Evolutionary conservation across 208 protist species (phyloP).

Genomic region (Crithidia acanthocephali): DNA sequence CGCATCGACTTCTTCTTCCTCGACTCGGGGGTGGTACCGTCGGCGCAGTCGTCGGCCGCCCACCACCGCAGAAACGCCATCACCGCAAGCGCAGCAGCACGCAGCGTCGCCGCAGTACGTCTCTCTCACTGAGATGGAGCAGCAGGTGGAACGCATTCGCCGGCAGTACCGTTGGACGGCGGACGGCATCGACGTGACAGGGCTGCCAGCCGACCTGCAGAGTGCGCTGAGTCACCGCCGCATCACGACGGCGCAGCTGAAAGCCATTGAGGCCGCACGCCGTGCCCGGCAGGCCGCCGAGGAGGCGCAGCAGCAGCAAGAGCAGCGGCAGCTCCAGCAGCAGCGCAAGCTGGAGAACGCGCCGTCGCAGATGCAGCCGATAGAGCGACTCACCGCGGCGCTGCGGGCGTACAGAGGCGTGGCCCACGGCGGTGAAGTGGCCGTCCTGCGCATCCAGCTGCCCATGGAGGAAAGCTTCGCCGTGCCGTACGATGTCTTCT

Average conservation of each 20-base stretch:
- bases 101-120: slow-evolving; percentile 39
- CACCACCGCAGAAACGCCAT: background rate
- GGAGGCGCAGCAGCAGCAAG: slow-evolving; percentile 16
- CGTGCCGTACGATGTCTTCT: slow-evolving; percentile 66
- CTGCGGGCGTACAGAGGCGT: slow-evolving; percentile 57
- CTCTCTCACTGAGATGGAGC: slow-evolving; percentile 62
- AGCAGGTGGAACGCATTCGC: slow-evolving; percentile 65
- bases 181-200: slow-evolving; percentile 86
- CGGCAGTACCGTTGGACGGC: slow-evolving; percentile 48
- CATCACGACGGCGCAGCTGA: slow-evolving; percentile 71
- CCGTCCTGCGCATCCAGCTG: slow-evolving; percentile 68
- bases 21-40: slow-evolving; percentile 4
- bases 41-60: background rate
- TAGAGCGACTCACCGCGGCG: slow-evolving; percentile 44
- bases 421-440: slow-evolving; percentile 42
- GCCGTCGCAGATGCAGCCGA: slow-evolving; percentile 26
- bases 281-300: slow-evolving; percentile 27
- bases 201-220: slow-evolving; percentile 62
- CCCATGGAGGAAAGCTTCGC: slow-evolving; percentile 56
- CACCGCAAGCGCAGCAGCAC: background rate
- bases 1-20: slow-evolving; percentile 1
- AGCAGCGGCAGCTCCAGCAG: slow-evolving; percentile 24
- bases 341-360: slow-evolving; percentile 24
- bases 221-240: slow-evolving; percentile 63
- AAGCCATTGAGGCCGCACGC: slow-evolving; percentile 49